Evolutionary conservation across 768 basidiomycete genomes (phyloP), one percentile per base, ranked within the genome.

Genomic region (Mycena polygramma): DNA sequence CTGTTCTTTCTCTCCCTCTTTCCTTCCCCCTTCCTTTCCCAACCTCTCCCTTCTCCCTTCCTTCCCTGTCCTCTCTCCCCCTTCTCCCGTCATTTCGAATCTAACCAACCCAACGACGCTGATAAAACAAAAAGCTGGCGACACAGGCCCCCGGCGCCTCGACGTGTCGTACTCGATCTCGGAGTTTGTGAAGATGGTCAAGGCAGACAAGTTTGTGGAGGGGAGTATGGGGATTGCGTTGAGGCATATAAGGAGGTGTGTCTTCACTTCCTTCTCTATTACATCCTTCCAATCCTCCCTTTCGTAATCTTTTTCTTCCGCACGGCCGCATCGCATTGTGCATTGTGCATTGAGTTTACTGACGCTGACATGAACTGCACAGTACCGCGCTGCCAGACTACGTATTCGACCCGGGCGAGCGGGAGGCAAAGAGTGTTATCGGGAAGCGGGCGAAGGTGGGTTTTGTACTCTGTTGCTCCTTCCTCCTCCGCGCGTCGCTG

Each of bases 131-230:
- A 54, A 45, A 61, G 57, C 48, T 17, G 51, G 57, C 3, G 64
- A 68, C 45, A 22, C 41, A 0, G 43, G 13, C 1, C 57, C 70
- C 5, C 60, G 70, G n/a, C 35, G 72, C 19, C 60, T 73, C 30
- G 72, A 94, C 77, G 90, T 94, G 57, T 91, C 91, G 64, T 92
- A 90, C 79, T 91, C 93, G 4, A 92, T 90, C 4, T 87, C 87
- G 22, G 90, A 92, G 68, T 94, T 94, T 77, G 88, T 88, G 24
- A 90, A 91, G 77, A 84, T 91, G 26, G 91, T 91, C 74, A 92
- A 92, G 78, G 78, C 83, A 78, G 93, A 94, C 72, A 88, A 88
- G 73, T 94, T 89, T 74, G 90, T 93, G 61, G 87, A 91, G 62
- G 81, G 86, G 43, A 86, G 84, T 68, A 94, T 93, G 92, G 91